Evolutionary conservation across 169 alveolate species (phyloP).

Genomic region (Neospora caninum): DNA sequence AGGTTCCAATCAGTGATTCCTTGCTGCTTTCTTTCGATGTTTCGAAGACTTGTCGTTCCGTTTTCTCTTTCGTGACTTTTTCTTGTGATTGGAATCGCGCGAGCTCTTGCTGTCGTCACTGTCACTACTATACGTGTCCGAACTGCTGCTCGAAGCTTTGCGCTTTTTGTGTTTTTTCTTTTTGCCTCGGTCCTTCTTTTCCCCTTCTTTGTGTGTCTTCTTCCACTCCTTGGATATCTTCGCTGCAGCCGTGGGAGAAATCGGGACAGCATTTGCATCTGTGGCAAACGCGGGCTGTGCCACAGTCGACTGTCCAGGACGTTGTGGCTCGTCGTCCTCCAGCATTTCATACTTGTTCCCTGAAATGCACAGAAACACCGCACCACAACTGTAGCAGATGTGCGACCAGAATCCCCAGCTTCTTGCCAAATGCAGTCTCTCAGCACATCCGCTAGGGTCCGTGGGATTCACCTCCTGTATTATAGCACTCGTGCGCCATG

Average conservation of each 20-base stretch:
- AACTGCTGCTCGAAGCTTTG: not conserved
- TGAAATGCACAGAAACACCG: not conserved
- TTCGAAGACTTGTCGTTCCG: constrained; percentile 12
- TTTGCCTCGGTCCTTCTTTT: not conserved
- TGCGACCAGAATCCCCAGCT: not conserved
- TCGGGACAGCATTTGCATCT: constrained; percentile 35
- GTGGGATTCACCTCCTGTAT: constrained; percentile 33
- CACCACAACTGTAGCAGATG: too few relatives aligned
- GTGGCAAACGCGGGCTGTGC: constrained; percentile 22
- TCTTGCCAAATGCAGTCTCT: not conserved
- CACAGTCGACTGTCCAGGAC: not conserved
- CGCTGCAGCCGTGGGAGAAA: not conserved
- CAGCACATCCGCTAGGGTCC: too few relatives aligned
- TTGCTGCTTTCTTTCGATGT: constrained; percentile 20
- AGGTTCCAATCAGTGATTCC: not conserved
- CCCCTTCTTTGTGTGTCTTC: not conserved
- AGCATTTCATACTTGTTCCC: constrained; percentile 61
- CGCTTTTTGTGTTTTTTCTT: not conserved
- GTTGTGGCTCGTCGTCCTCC: constrained; percentile 31
- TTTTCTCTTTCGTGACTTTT: constrained; percentile 33
- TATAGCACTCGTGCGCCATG: constrained; percentile 61
- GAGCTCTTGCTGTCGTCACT: constrained; percentile 27
- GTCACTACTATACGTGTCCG: not conserved
- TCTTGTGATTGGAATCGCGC: not conserved
- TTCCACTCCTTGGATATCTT: not conserved